These are phyloP conservation scores for Lachnellula suecica DNA, from an alignment of 2,329 filamentous ascomycete species.

Conservation along the genomic window DNA sequence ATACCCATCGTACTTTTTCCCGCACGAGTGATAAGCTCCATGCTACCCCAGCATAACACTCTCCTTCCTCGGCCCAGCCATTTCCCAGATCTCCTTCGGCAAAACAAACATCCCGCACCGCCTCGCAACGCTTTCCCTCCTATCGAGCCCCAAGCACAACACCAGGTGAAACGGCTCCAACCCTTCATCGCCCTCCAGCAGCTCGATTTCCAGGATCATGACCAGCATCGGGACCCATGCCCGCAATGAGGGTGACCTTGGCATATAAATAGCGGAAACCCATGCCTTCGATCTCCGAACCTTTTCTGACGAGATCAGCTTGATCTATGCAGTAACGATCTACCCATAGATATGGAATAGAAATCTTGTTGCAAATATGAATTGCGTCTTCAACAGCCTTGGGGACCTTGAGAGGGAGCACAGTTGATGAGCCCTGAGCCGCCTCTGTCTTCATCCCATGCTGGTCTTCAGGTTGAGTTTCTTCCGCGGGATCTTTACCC, in stretches of 20 bases:
- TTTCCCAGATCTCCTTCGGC: slow-evolving; percentile 3
- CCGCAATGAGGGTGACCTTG: slow-evolving; percentile 2
- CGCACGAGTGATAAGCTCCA: no score
- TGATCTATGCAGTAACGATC: slow-evolving; percentile 6
- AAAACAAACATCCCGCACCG: neutral
- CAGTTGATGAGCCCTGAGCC: neutral
- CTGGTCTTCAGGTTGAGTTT: neutral
- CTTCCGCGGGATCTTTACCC: slow-evolving; percentile 4
- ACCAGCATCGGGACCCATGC: neutral
- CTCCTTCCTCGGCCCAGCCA: neutral
- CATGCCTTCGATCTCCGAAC: slow-evolving; percentile 2
- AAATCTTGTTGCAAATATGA: neutral
- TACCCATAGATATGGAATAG: slow-evolving; percentile 3
- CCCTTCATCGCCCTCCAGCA: neutral
- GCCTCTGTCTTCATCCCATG: neutral
- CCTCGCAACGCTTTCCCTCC: neutral
- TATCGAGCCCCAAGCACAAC: neutral
- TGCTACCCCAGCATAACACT: neutral
- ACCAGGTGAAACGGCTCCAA: neutral
- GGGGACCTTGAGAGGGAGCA: neutral
- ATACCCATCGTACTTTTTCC: no score
- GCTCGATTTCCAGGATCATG: neutral
- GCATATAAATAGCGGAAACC: neutral
- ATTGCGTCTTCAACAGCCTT: slow-evolving; percentile 5
- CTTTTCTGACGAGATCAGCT: neutral